Evolutionary conservation across 2,329 filamentous ascomycete species (phyloP), one percentile per base, ranked within the genome.

Genomic region (Aureobasidium lini): DNA sequence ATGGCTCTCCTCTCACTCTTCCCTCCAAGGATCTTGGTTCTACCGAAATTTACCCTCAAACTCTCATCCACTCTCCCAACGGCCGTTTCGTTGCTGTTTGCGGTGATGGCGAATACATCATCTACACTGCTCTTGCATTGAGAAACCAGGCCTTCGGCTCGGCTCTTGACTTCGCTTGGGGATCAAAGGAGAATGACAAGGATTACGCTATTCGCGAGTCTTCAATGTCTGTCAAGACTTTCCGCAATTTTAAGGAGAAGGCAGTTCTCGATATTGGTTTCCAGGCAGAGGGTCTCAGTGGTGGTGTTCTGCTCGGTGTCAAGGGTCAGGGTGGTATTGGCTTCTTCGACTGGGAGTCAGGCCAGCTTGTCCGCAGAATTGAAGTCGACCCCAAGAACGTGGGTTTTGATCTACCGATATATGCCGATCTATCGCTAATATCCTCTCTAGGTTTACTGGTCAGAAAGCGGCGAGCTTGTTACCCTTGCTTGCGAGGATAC

Each of bases 171-270:
- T 99, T 99, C 72, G 92, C 89, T 10, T 99, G 94, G 94, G 93
- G 88, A 0, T 90, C 89, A 46, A 96, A 96, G 75, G 93, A 96
- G 61, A 96, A 96, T 76, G 95, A 90, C 77, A 97, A 96, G 73
- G 94, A 99, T 73, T 97, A 95, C 70, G 94, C 94, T 40, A 97
- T 99, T 67, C 87, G 94, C 37, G 94, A 99, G 75, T 96, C 92
- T 4, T 77, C 88, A 31, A 96, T 93, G 50, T 95, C 89, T 68
- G 91, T 99, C 68, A 96, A 96, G 80, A 85, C 97, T 37, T 97
- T 94, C 81, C 93, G 94, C 76, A 97, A 97, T 76, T 97, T 99
- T 77, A 87, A 92, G 66, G 94, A 97, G 73, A 93, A 95, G 76
- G 69, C 71, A 9, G 67, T 62, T 11, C 80, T 99, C 34, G 93